Base-by-base conservation (phyloP, 768 basidiomycete species). In the Naganishia friedmannii region DNA sequence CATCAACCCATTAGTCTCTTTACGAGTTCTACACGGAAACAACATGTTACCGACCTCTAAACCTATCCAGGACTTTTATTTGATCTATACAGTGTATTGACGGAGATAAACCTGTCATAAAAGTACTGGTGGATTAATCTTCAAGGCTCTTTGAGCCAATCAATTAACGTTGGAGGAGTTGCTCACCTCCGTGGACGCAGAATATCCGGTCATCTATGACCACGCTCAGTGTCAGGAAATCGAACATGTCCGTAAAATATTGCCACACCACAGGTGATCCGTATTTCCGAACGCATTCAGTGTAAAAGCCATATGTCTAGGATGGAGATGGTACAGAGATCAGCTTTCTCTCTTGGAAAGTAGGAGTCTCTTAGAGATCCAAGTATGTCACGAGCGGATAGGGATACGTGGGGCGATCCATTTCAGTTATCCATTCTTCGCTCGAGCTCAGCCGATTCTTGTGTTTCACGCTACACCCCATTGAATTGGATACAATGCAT, bases 171-270 rank as follows among this genome's bases (percentile, higher is more conserved):
- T 46, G 21, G 15, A 17, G 13, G 21, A 31, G 1, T 13, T 8
- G 81, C 85, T 67, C 75, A 92, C 95, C 95, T 76, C 96, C 96
- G 75, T 99, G 96, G 12, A 99, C 95, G 76, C 96, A 99, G 81
- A 99, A 97, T 85, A 99, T 97, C 77, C 89, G 89, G 84, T 99
- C 93, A 83, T 99, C 96, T 76, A 99, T 97, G 72, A 99, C 96
- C 68, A 95, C 94, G 39, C 92, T 93, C 68, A 99, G 84, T 13
- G 96, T 98, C 74, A 99, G 83, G 84, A 93, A 99, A 84, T 99
- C 96, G 82, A 99, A 99, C 95, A 99, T 96, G 83, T 99, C 96
- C 70, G 96, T 99, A 78, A 99, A 98, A 82, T 98, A 97, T 31
- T 92, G 93, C 96, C 96, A 99, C 39, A 97, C 95, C 75, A 90